A percentile compares a stretch with the other conserved stretches of the same genome.
phyloP scores from a whole-genome alignment of 192 early-diverging fungal genomes.

The Umbelopsis sp. region DNA sequence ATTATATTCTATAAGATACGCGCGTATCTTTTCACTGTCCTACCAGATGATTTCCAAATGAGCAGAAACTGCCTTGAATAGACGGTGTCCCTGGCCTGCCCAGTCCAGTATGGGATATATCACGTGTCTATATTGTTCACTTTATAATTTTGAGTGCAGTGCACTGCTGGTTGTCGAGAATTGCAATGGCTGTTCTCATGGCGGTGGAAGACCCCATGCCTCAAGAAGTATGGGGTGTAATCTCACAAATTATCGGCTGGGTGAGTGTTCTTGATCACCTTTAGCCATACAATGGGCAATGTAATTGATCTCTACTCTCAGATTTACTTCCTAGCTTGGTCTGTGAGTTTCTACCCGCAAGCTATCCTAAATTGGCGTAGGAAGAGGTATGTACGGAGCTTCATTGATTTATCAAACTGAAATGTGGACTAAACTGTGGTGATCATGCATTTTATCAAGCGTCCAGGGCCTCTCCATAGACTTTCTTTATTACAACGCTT shows the following conservation, averaged over 20 bases:
- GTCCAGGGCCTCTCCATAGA: conserved; percentile 90
- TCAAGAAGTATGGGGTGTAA: conserved; percentile 23
- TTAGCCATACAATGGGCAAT: background rate
- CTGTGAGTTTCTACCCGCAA: conserved; percentile 88
- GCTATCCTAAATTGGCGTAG: conserved; percentile 74
- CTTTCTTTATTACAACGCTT: conserved; percentile 84
- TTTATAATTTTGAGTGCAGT: conserved; percentile 32
- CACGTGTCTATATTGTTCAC: no score
- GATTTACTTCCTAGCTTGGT: conserved; percentile 87
- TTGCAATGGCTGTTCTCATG: conserved; percentile 29
- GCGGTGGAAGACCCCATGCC: conserved; percentile 29
- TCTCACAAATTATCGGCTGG: conserved; percentile 29
- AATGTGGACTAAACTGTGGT: background rate
- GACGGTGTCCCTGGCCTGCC: no score
- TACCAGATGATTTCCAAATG: no score
- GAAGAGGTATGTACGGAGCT: conserved; percentile 49
- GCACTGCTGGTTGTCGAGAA: conserved; percentile 21
- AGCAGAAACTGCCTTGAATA: no score
- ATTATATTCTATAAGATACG: no score
- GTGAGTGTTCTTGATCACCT: conserved; percentile 3
- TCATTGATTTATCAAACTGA: background rate
- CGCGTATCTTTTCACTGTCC: no score
- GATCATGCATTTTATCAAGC: conserved; percentile 34
- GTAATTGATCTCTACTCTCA: background rate
- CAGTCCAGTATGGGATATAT: no score